Conservation (phyloP, 306 rosid species). For the Prunus mume region DNA sequence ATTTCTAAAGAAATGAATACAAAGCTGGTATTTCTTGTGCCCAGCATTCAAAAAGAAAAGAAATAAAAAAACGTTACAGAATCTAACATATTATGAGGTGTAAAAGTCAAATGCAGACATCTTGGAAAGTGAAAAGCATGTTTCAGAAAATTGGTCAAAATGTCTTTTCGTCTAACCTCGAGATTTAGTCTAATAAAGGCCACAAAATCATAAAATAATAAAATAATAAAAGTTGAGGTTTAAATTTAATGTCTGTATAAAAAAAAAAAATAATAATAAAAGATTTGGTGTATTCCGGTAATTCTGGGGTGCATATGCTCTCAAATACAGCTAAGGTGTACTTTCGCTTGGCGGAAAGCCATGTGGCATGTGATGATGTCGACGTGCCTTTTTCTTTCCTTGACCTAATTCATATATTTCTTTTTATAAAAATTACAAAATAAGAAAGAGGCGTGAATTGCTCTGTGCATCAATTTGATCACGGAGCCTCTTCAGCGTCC, state of each 20-base stretch:
- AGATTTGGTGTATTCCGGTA: not conserved
- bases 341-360: not conserved
- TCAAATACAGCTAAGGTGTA: not conserved
- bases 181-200: not conserved
- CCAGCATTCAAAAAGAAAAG: no score
- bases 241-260: not conserved
- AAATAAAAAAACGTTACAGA: no score
- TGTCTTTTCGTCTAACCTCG: not conserved
- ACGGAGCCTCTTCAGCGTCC: conserved; percentile 8
- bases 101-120: not conserved
- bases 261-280: not conserved
- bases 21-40: no score
- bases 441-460: not conserved
- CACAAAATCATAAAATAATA: not conserved
- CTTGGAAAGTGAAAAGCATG: not conserved
- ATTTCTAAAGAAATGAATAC: no score
- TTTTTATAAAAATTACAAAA: no score
- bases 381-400: not conserved
- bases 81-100: no score
- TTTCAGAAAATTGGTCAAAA: not conserved
- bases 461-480: not conserved
- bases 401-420: no score
- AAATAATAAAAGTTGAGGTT: not conserved
- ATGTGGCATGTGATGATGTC: conserved; percentile 5
- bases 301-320: not conserved